phyloP scores from a whole-genome alignment of 2,329 filamentous ascomycete genomes.

The Cercospora brassicicola region DNA sequence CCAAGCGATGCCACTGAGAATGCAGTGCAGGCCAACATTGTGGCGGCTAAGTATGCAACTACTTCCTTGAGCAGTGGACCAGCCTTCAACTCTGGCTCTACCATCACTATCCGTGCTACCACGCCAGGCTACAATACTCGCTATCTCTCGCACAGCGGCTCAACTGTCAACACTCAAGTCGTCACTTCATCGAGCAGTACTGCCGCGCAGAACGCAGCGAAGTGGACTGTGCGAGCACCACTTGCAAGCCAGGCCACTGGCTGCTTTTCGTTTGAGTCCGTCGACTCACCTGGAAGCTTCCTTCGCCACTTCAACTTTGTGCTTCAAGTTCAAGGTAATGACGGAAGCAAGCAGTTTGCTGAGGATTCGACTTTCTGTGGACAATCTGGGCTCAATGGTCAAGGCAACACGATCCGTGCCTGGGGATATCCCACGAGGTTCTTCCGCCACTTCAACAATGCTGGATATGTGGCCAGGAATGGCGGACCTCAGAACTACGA shows the following conservation, averaged over 20 bases:
- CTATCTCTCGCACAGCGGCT: constrained; percentile 57
- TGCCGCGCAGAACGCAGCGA: constrained; percentile 54
- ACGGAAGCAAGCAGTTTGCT: constrained; percentile 57
- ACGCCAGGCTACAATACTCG: constrained; percentile 56
- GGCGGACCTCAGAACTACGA: constrained; percentile 60
- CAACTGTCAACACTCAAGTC: constrained; percentile 56
- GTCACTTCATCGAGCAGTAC: constrained; percentile 54
- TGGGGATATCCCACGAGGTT: constrained; percentile 63
- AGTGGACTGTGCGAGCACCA: constrained; percentile 56
- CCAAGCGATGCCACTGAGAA: constrained; percentile 61
- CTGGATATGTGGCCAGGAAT: constrained; percentile 54
- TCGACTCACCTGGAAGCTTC: constrained; percentile 59
- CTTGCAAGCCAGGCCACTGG: constrained; percentile 51
- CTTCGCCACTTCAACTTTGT: constrained; percentile 58
- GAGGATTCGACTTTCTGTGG: constrained; percentile 67
- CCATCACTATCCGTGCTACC: constrained; percentile 57
- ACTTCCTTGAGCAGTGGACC: constrained; percentile 52
- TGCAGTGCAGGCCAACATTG: constrained; percentile 54
- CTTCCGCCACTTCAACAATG: constrained; percentile 56
- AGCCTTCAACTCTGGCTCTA: constrained; percentile 50
- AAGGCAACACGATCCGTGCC: constrained; percentile 55
- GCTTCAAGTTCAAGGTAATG: constrained; percentile 53
- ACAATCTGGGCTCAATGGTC: constrained; percentile 52
- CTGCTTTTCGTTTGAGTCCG: constrained; percentile 63
- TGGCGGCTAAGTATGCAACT: constrained; percentile 57